phyloP scores from a whole-genome alignment of 2,329 filamentous ascomycete genomes.

The Fusarium sp. region DNA sequence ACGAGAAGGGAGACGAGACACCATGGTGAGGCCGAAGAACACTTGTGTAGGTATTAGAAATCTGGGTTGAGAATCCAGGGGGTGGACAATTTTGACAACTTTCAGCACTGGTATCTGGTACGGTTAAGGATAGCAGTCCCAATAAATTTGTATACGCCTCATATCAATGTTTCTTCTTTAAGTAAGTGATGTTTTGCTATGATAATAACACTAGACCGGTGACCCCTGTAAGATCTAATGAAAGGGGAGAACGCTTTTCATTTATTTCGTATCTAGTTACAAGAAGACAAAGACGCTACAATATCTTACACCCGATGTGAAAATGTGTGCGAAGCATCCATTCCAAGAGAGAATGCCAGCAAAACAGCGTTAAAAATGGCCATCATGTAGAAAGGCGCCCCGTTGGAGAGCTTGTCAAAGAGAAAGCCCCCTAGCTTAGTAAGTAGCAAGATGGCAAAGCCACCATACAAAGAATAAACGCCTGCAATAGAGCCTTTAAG shows the following conservation, averaged over 20 bases:
- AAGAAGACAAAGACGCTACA: neutral
- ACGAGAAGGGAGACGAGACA: neutral
- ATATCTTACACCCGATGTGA: constrained; percentile 28
- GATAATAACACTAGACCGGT: neutral
- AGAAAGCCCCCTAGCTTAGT: constrained; percentile 90
- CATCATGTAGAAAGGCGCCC: constrained; percentile 95
- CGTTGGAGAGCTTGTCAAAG: constrained; percentile 79
- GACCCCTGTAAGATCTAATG: neutral
- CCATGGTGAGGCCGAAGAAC: neutral
- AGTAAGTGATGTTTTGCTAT: neutral
- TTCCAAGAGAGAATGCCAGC: constrained; percentile 63
- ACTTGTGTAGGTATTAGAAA: neutral
- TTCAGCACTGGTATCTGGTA: neutral
- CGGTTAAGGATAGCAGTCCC: neutral
- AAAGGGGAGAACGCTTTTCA: constrained; percentile 25
- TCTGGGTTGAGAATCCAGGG: neutral
- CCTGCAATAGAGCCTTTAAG: constrained; percentile 96
- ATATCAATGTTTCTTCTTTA: neutral
- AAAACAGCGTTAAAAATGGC: constrained; percentile 84
- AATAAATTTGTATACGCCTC: neutral
- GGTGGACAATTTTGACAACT: neutral
- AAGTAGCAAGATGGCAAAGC: constrained; percentile 86
- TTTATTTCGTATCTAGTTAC: constrained; percentile 23
- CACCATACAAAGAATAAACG: constrained; percentile 91
- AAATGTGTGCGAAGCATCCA: constrained; percentile 59